These are phyloP conservation scores for Didymella glomerata DNA, from an alignment of 2,329 filamentous ascomycete species.

Conservation along the genomic window DNA sequence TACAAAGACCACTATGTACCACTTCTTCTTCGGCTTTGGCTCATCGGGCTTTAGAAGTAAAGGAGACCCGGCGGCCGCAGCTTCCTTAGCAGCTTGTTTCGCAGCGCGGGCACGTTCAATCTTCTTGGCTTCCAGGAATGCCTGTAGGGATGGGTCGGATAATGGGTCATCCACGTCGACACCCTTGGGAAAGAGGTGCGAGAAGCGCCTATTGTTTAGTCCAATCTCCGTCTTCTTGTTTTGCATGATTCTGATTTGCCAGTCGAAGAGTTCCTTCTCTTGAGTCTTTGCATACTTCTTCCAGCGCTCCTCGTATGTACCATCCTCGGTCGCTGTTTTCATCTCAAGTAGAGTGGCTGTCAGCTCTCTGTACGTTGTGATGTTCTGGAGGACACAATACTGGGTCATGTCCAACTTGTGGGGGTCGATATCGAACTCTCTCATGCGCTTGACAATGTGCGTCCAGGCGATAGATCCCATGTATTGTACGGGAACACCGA, in stretches of 20 bases:
- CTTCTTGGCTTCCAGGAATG: background rate
- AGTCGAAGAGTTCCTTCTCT: background rate
- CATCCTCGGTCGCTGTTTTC: background rate
- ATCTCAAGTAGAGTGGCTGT: background rate
- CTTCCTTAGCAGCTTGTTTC: background rate
- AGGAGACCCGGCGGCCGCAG: background rate
- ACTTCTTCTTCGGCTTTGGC: background rate
- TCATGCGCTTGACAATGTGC: slow-evolving; percentile 3
- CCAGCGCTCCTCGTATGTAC: slow-evolving; percentile 9
- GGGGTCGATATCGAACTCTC: background rate
- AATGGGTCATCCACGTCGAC: background rate
- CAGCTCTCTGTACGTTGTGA: background rate
- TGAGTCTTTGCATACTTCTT: background rate
- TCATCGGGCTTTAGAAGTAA: background rate
- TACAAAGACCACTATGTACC: background rate
- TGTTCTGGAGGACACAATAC: slow-evolving; percentile 1
- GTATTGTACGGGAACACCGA: background rate
- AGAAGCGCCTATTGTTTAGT: slow-evolving; percentile 8
- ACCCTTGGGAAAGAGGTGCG: slow-evolving; percentile 2
- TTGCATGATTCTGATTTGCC: background rate
- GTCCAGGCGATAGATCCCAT: background rate
- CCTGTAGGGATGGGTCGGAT: background rate
- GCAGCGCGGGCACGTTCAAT: background rate
- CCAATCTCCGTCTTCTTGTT: background rate
- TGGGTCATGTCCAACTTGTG: background rate